Conservation (phyloP, 768 basidiomycete genomes). For the Pulveroboletus sp. region DNA sequence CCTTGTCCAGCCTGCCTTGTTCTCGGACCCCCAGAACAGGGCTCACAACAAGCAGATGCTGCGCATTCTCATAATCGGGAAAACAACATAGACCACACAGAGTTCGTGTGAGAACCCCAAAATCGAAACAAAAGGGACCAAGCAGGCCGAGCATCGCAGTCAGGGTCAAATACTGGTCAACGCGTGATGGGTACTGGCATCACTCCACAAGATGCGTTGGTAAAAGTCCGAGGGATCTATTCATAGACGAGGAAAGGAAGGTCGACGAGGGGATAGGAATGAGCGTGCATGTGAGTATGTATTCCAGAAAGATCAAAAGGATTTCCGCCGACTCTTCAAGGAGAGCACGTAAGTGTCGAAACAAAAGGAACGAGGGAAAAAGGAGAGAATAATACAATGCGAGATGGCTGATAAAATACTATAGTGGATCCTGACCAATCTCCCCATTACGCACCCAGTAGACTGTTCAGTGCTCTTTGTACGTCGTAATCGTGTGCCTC, state of each 20-base stretch:
- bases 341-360: constrained; percentile 2
- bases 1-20: constrained; percentile 8
- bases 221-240: constrained; percentile 15
- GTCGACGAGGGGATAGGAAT: constrained; percentile 12
- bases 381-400: constrained; percentile 14
- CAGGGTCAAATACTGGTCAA: no score
- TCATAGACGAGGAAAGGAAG: constrained; percentile 6
- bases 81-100: no score
- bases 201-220: not conserved
- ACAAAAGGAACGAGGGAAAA: not conserved
- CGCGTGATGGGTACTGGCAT: not conserved
- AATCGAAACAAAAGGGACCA: not conserved
- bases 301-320: constrained; percentile 21
- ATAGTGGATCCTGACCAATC: constrained; percentile 4
- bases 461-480: constrained; percentile 67
- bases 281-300: constrained; percentile 28
- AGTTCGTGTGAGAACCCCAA: constrained; percentile 13
- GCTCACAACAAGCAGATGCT: not conserved
- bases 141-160: not conserved
- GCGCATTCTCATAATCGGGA: no score
- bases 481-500: constrained; percentile 84
- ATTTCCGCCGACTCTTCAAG: constrained; percentile 13
- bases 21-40: constrained; percentile 3
- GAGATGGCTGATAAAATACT: constrained; percentile 18
- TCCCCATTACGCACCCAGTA: constrained; percentile 42